A percentile compares a stretch with the other conserved stretches of the same genome.
Evolutionary conservation across 805 yeast species (phyloP).

Genomic region (Zygoascus ofunaensis): DNA sequence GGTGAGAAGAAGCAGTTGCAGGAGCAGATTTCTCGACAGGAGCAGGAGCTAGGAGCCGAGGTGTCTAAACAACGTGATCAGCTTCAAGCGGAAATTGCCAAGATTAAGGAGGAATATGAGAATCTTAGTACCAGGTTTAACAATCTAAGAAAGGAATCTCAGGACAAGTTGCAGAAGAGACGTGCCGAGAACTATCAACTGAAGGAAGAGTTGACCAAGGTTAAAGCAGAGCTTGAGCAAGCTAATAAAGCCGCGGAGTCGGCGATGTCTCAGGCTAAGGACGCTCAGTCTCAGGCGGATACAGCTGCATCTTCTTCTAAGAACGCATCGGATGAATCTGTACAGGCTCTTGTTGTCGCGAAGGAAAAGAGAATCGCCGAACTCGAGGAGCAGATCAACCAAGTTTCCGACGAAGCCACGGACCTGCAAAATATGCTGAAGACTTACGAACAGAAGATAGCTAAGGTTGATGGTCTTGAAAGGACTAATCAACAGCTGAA

Average conservation of each 20-base stretch:
- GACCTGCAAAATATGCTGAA: constrained; percentile 15
- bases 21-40: not conserved
- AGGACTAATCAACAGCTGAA: not conserved
- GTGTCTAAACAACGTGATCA: constrained; percentile 11
- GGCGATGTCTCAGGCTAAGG: not conserved
- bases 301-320: not conserved
- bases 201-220: constrained; percentile 4
- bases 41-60: not conserved
- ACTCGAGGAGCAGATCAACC: constrained; percentile 26
- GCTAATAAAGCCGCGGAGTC: not conserved
- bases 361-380: constrained; percentile 23
- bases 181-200: constrained; percentile 12
- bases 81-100: constrained; percentile 14
- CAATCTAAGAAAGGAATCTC: constrained; percentile 20
- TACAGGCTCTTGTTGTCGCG: constrained; percentile 12
- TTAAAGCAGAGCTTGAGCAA: not conserved
- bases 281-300: not conserved
- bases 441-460: not conserved
- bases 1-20: constrained; percentile 23
- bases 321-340: not conserved
- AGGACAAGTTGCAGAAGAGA: constrained; percentile 18
- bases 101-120: constrained; percentile 8
- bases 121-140: constrained; percentile 12
- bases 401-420: constrained; percentile 20
- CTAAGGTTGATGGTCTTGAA: not conserved